Percentiles rank a stretch among this genome's conserved stretches.
Conservation (phyloP, 1,284 basidiomycete species). For the Irpex sp. region DNA sequence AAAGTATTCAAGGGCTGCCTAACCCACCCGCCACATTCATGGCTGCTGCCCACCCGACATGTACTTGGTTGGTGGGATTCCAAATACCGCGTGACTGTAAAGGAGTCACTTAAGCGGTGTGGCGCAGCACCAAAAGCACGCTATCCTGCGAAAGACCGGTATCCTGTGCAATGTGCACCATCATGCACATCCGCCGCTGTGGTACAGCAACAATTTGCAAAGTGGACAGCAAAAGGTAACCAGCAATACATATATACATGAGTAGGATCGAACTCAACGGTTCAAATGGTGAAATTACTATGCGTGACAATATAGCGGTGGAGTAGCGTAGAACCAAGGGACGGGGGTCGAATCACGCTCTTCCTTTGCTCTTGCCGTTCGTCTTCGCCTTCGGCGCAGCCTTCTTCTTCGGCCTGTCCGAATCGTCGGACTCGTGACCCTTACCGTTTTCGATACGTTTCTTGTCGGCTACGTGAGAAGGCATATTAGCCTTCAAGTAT, state of each 20-base stretch:
- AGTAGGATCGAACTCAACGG: background rate
- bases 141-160: too few relatives aligned
- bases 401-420: constrained; percentile 63
- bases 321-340: background rate
- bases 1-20: background rate
- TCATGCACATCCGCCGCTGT: too few relatives aligned
- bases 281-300: background rate
- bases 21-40: too few relatives aligned
- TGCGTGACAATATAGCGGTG: background rate
- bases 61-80: too few relatives aligned
- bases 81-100: too few relatives aligned
- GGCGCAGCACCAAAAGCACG: too few relatives aligned
- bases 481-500: background rate
- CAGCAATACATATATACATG: background rate
- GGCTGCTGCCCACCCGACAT: too few relatives aligned
- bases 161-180: too few relatives aligned
- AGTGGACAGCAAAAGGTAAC: too few relatives aligned
- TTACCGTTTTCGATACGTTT: constrained; percentile 50
- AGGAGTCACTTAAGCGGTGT: too few relatives aligned
- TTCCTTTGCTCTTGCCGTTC: constrained; percentile 34
- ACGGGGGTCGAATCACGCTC: constrained; percentile 2
- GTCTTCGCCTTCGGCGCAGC: constrained; percentile 32
- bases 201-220: too few relatives aligned
- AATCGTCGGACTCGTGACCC: constrained; percentile 57
- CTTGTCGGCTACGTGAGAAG: constrained; percentile 50